phyloP scores from a whole-genome alignment of 2,329 filamentous ascomycete species.

The Cordyceps militaris region DNA sequence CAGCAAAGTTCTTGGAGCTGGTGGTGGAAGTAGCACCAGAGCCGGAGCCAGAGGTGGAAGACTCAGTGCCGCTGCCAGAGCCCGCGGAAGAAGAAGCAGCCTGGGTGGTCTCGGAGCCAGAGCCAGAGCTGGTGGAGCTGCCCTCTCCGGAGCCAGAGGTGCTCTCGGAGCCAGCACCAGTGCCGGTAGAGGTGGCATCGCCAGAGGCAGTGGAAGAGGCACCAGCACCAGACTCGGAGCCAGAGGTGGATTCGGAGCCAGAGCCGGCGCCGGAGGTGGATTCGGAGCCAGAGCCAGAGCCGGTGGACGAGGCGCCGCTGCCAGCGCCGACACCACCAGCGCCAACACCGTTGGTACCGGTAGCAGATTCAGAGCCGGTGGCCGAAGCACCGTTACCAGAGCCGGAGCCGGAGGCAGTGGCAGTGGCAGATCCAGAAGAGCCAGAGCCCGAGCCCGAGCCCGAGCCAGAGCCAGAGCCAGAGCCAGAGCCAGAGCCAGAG shows the following conservation, averaged over 20 bases:
- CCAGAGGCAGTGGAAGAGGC: slow-evolving; percentile 19
- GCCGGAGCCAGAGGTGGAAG: slow-evolving; percentile 10
- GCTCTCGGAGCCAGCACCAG: slow-evolving; percentile 13
- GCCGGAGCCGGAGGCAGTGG: slow-evolving; percentile 14
- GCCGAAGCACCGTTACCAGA: slow-evolving; percentile 9
- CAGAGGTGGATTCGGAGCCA: neutral
- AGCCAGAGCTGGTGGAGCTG: slow-evolving; percentile 14
- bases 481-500: slow-evolving; percentile 13
- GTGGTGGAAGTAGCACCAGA: slow-evolving; percentile 19
- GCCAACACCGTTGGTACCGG: neutral
- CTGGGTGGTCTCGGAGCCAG: slow-evolving; percentile 13
- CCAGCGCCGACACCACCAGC: slow-evolving; percentile 9
- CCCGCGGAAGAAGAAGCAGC: slow-evolving; percentile 14
- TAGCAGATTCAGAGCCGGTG: slow-evolving; percentile 13
- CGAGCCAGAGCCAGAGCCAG: slow-evolving; percentile 3
- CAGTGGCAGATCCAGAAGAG: slow-evolving; percentile 11
- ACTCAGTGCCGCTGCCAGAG: slow-evolving; percentile 5
- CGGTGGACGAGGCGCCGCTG: slow-evolving; percentile 12
- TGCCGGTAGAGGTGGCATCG: slow-evolving; percentile 13
- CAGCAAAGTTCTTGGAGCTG: slow-evolving; percentile 10
- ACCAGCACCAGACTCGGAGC: neutral
- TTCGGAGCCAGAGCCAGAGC: slow-evolving; percentile 8
- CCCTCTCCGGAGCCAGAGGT: slow-evolving; percentile 17
- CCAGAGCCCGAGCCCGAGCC: slow-evolving; percentile 15
- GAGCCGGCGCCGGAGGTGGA: neutral